Evolutionary conservation across 1,284 basidiomycete species (phyloP), one percentile per base, ranked within the genome.

Genomic region (Apiotrichum porosum): DNA sequence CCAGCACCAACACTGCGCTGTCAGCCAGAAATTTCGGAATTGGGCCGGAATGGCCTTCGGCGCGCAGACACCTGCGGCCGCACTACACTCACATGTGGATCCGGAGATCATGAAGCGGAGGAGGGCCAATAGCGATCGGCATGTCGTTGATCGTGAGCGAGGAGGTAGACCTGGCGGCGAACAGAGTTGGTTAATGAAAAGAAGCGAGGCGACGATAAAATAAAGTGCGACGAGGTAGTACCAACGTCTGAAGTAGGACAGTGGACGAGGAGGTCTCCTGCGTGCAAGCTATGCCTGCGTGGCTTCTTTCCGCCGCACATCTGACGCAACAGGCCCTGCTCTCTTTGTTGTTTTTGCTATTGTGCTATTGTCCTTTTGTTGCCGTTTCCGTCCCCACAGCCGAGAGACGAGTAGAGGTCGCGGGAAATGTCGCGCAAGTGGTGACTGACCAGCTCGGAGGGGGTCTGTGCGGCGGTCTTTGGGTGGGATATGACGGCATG

Each of bases 21-120:
- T 45, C 26, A 50, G 49, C 45, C n/a, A 22, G 23, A 2, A 2
- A 1, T 18, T 18, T 18, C 6, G 4, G 5, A 34, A 4, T n/a
- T n/a, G 13, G 5, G 31, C 31, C 31, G 17, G 2, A 6, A 15
- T 10, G 17, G 18, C 9, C 9, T 10, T 5, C 9, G 5, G 6
- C 31, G 5, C 31, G 31, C 14, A 8, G 31, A 8, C 31, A 15
- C 19, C n/a, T 18, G n/a, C 33, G 9, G 33, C 33, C 5, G n/a
- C 19, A 22, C 4, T 10, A 1, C 3, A 42, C 52, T 44, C 44
- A 57, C 56, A 57, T 57, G 45, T 57, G 56, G 38, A 57, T 54
- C 18, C 40, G 39, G 13, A 57, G 43, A 19, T 52, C 48, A 18
- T 52, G 44, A 9, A 51, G 44, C 3, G 49, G 44, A 12, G 49